Evolutionary conservation across 306 rosid genomes (phyloP).

Genomic region (Sophora flavescens): DNA sequence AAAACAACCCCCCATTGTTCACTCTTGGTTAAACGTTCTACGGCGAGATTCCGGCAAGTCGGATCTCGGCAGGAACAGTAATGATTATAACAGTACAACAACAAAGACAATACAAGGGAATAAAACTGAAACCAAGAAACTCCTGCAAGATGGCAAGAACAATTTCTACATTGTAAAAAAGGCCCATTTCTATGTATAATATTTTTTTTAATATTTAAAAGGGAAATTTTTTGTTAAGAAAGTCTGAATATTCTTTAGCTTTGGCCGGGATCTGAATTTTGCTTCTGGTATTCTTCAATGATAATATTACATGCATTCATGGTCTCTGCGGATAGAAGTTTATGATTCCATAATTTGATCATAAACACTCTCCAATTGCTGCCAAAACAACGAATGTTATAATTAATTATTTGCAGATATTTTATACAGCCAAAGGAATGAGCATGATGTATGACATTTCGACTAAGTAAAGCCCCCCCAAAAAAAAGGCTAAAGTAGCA

Average conservation of each 20-base stretch:
- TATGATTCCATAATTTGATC: constrained; percentile 77
- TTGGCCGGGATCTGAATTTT: constrained; percentile 50
- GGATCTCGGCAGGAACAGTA: no score
- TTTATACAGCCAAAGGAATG: not conserved
- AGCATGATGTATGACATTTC: no score
- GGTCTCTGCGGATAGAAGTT: constrained; percentile 67
- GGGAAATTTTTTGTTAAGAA: not conserved
- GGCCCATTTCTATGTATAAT: constrained; percentile 8
- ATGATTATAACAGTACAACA: constrained; percentile 1
- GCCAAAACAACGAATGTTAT: constrained; percentile 43
- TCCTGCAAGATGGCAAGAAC: not conserved
- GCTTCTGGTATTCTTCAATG: constrained; percentile 59
- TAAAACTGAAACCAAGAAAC: constrained; percentile 16
- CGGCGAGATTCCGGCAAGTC: no score
- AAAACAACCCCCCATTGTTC: no score
- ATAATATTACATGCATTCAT: constrained; percentile 58
- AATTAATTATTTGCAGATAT: constrained; percentile 33
- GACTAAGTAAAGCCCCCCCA: no score
- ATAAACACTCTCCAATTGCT: constrained; percentile 79
- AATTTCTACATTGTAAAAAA: constrained; percentile 26
- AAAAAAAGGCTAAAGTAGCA: no score
- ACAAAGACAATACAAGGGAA: not conserved
- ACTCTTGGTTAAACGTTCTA: no score
- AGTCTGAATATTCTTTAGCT: constrained; percentile 41
- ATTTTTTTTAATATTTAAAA: constrained; percentile 4